These are phyloP conservation scores for Eragrostis nindensis DNA, from an alignment of 176 grass and related monocot species.

Conservation along the genomic window DNA sequence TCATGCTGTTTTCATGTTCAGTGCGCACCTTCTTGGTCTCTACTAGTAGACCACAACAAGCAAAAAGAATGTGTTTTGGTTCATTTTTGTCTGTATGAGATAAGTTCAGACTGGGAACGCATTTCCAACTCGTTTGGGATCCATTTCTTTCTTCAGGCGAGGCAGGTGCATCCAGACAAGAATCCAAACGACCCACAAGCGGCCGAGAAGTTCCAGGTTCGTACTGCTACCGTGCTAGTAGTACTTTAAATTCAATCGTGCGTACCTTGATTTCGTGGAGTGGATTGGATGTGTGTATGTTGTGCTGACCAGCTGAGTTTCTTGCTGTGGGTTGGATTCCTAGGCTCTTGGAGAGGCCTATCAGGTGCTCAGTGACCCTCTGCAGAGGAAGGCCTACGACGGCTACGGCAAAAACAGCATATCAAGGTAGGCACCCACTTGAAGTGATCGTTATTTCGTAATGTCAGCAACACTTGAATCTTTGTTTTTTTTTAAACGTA, in stretches of 20 bases:
- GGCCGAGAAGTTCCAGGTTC: conserved; percentile 87
- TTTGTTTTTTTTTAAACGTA: not conserved
- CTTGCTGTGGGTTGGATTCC: conserved; percentile 12
- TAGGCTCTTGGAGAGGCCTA: conserved; percentile 95
- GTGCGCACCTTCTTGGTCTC: not conserved
- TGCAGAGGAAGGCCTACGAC: conserved; percentile 93
- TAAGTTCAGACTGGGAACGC: not conserved
- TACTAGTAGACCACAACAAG: not conserved
- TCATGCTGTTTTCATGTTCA: conserved; percentile 10
- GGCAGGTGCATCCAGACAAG: conserved; percentile 87
- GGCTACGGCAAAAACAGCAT: conserved; percentile 81
- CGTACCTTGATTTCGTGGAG: not conserved
- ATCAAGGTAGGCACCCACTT: conserved; percentile 55
- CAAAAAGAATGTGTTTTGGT: conserved; percentile 1
- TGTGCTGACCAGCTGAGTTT: conserved; percentile 31
- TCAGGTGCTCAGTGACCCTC: conserved; percentile 86
- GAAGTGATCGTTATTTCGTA: not conserved
- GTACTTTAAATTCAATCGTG: not conserved
- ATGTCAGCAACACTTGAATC: not conserved
- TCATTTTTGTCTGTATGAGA: not conserved
- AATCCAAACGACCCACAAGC: conserved; percentile 76
- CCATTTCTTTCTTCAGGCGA: conserved; percentile 48
- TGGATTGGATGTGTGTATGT: not conserved
- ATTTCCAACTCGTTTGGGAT: not conserved
- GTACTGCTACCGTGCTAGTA: not conserved